A percentile compares a stretch with the other conserved stretches of the same genome.
phyloP scores from a whole-genome alignment of 345 rosid species.

The Kandelia obovata region DNA sequence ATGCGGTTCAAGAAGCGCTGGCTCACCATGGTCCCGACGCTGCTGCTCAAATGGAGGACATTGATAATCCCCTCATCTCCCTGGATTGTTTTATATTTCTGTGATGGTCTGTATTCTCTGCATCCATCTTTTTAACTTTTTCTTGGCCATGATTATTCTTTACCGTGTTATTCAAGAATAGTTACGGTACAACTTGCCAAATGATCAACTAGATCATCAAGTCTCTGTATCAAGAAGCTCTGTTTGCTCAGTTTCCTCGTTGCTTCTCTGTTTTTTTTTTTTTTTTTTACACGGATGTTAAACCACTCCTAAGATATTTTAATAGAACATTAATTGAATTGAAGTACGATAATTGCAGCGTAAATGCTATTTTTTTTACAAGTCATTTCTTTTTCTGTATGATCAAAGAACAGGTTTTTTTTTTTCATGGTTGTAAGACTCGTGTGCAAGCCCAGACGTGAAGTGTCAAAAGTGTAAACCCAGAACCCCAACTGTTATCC shows the following conservation, averaged over 20 bases:
- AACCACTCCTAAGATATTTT: too few relatives aligned
- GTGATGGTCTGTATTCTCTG: slow-evolving; percentile 18
- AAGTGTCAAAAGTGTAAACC: too few relatives aligned
- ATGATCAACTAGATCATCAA: slow-evolving; percentile 9
- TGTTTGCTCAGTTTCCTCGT: not conserved
- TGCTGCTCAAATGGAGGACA: slow-evolving; percentile 42
- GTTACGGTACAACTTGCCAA: not conserved
- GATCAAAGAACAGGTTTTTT: too few relatives aligned
- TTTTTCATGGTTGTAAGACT: too few relatives aligned
- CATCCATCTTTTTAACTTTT: not conserved
- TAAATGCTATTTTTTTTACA: too few relatives aligned
- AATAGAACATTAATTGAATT: too few relatives aligned
- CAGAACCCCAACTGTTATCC: too few relatives aligned
- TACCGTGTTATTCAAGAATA: not conserved
- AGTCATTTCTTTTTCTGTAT: too few relatives aligned
- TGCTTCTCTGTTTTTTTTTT: too few relatives aligned
- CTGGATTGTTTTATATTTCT: slow-evolving; percentile 92
- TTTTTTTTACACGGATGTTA: too few relatives aligned
- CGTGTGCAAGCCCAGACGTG: too few relatives aligned
- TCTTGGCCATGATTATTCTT: not conserved
- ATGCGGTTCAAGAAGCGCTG: slow-evolving; percentile 35
- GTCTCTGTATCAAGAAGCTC: not conserved
- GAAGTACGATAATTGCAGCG: too few relatives aligned
- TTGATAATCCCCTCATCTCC: slow-evolving; percentile 72
- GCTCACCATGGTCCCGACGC: slow-evolving; percentile 28